Evolutionary conservation across 495 filamentous ascomycete genomes (phyloP).

Genomic region (Neurospora sp.): DNA sequence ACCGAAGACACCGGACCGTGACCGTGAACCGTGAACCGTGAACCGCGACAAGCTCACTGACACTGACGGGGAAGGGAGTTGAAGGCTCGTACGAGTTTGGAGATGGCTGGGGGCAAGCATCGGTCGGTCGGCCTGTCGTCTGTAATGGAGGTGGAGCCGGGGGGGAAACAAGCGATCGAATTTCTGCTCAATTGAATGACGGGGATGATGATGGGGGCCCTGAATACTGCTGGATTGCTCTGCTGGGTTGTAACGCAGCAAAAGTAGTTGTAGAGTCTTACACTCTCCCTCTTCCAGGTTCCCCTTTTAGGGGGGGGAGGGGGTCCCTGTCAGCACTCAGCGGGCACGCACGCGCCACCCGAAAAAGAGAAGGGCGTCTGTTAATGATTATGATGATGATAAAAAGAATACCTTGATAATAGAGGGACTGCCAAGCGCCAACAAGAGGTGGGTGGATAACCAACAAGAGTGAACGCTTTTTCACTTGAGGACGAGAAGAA

Average conservation of each 20-base stretch:
- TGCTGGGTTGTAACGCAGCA: neutral
- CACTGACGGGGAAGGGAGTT: conserved; percentile 17
- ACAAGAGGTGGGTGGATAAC: neutral
- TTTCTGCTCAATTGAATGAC: conserved; percentile 16
- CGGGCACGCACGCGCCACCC: neutral
- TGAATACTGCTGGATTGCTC: neutral
- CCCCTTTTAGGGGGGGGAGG: neutral
- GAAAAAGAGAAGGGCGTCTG: neutral
- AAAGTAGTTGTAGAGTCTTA: neutral
- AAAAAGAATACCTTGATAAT: neutral
- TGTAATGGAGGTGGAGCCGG: conserved; percentile 15
- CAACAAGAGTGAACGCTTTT: neutral
- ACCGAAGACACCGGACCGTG: conserved; percentile 4
- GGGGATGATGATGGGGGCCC: neutral
- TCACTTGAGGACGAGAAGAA: neutral
- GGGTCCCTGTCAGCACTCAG: neutral
- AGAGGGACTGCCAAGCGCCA: neutral
- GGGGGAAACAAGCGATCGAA: conserved; percentile 15
- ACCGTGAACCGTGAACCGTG: neutral
- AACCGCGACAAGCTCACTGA: neutral
- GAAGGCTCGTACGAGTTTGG: conserved; percentile 16
- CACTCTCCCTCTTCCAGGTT: neutral
- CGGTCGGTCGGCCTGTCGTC: conserved; percentile 5
- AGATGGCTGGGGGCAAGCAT: conserved; percentile 31
- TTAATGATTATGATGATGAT: neutral